Evolutionary conservation across 1,284 basidiomycete species (phyloP), one percentile per base, ranked within the genome.

Genomic region (Chalciporus piperatoides): DNA sequence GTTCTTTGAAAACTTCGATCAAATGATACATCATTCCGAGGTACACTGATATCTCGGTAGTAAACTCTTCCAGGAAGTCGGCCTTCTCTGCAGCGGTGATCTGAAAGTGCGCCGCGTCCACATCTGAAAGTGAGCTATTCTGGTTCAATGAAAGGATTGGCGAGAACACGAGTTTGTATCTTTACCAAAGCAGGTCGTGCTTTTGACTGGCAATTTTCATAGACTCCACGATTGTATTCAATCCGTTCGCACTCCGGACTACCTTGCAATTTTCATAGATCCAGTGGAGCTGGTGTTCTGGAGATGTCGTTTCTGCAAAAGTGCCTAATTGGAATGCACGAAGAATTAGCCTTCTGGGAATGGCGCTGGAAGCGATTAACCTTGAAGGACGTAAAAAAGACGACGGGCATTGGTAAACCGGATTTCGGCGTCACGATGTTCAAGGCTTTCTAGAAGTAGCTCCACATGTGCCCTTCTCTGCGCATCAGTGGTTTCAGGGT

Each of bases 231-330:
- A 97, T 86, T 48, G 80, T 82, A 57, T 82, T 84, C 10, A 97
- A 71, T 14, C 95, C 96, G 64, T 97, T 93, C 0, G 88, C 86
- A 21, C 79, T 76, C 48, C 94, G 80, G 2, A 98, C 86, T 28
- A 90, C 77, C 63, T 90, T 91, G 61, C 91, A 91, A 64, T 98
- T 98, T 68, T 96, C 89, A 53, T 92, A 88, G 58, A 99, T 90
- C 89, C 94, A 96, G 57, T 95, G 90, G 39, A 99, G 71, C 67
- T 99, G 97, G 66, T 97, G 87, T 60, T 97, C 92, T 0, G 92
- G 88, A 27, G 91, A 92, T 5, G 81, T 81, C 0, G 93, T 94
- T 68, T 97, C 93, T 3, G 83, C 88, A 64, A 97, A 99, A 9
- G 87, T 87, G 41, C 96, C 94, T 97, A 64, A 55, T 17, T 57